These are phyloP conservation scores for Hypoxylon sp. DNA, from an alignment of 2,329 filamentous ascomycete species.

Conservation along the genomic window DNA sequence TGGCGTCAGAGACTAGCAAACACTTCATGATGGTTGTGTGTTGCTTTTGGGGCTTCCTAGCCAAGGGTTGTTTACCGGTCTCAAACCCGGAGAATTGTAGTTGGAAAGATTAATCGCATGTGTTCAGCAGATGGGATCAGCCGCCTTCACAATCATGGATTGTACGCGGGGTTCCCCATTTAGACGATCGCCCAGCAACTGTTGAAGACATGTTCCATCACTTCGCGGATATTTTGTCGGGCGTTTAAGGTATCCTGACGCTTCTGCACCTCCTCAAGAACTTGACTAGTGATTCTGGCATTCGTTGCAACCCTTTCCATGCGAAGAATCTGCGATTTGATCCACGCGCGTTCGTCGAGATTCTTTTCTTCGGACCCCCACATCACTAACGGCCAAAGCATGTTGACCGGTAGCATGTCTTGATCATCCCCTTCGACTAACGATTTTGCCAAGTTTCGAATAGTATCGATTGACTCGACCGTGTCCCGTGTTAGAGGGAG, in stretches of 20 bases:
- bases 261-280: constrained; percentile 63
- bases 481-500: constrained; percentile 68
- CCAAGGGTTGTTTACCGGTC: constrained; percentile 7
- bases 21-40: constrained; percentile 9
- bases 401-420: constrained; percentile 67
- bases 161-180: constrained; percentile 26
- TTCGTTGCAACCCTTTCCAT: constrained; percentile 64
- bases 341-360: constrained; percentile 64
- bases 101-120: constrained; percentile 14
- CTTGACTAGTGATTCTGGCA: constrained; percentile 62
- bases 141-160: constrained; percentile 6
- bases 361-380: constrained; percentile 69
- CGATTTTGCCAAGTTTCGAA: constrained; percentile 63
- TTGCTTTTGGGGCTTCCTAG: constrained; percentile 20
- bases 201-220: constrained; percentile 66
- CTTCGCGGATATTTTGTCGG: constrained; percentile 60
- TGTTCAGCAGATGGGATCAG: constrained; percentile 6
- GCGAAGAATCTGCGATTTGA: constrained; percentile 63
- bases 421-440: constrained; percentile 61
- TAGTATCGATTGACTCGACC: constrained; percentile 63
- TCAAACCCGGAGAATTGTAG: constrained; percentile 20
- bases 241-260: constrained; percentile 59
- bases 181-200: constrained; percentile 68
- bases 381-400: constrained; percentile 72
- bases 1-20: constrained; percentile 24